These are phyloP conservation scores for Kodamaea suecica DNA, from an alignment of 1,139 yeast genomes.

Conservation along the genomic window DNA sequence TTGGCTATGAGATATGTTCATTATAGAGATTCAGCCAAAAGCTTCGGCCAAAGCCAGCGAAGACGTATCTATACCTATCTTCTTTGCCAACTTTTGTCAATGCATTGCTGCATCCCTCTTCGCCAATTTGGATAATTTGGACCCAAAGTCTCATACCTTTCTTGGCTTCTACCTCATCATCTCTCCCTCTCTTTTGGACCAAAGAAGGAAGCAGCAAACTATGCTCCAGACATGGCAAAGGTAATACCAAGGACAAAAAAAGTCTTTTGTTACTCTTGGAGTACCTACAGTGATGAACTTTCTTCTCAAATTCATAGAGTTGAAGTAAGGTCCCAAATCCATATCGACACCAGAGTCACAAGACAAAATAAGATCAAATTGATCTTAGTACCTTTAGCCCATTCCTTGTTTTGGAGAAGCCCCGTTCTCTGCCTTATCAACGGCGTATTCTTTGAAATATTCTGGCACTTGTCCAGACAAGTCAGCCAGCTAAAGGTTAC, in stretches of 20 bases:
- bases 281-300: constrained; percentile 55
- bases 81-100: constrained; percentile 29
- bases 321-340: constrained; percentile 29
- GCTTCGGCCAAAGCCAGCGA: constrained; percentile 14
- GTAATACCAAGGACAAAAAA: constrained; percentile 26
- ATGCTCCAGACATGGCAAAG: constrained; percentile 28
- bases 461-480: background rate
- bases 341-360: constrained; percentile 44
- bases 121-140: constrained; percentile 40
- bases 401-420: constrained; percentile 37
- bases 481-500: too few relatives aligned
- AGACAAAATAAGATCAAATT: constrained; percentile 47
- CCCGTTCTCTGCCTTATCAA: constrained; percentile 38
- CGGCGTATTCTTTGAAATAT: constrained; percentile 43
- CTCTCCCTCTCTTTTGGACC: constrained; percentile 19
- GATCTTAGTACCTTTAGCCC: constrained; percentile 30
- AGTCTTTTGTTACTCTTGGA: constrained; percentile 33
- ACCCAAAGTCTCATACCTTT: constrained; percentile 41
- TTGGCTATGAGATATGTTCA: too few relatives aligned
- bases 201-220: constrained; percentile 29
- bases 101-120: constrained; percentile 26
- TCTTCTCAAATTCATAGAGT: constrained; percentile 40
- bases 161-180: constrained; percentile 32
- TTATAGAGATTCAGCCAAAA: constrained; percentile 8
- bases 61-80: constrained; percentile 21